These are phyloP conservation scores for Hansenula sp. DNA, from an alignment of 1,139 yeast species.

Conservation along the genomic window DNA sequence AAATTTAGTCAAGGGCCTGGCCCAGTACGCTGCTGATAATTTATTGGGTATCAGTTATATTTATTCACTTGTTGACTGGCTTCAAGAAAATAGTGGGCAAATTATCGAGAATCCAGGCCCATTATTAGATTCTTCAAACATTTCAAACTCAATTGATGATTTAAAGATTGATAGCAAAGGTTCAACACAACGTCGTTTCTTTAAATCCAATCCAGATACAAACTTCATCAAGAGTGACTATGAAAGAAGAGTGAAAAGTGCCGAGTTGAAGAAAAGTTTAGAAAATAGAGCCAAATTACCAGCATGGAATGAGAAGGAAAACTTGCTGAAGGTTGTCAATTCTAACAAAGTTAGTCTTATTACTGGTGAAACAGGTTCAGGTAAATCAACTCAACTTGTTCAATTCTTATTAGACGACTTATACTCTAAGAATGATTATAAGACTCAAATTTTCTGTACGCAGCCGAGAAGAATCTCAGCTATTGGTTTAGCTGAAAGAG, in stretches of 20 bases:
- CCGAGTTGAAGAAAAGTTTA: constrained; percentile 33
- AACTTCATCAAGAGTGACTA: constrained; percentile 26
- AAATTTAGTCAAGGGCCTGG: constrained; percentile 50
- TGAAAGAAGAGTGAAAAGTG: constrained; percentile 17
- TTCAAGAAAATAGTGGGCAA: constrained; percentile 53
- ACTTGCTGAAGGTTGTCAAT: constrained; percentile 52
- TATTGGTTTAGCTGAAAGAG: constrained; percentile 89
- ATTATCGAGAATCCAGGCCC: constrained; percentile 75
- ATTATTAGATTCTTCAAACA: constrained; percentile 32
- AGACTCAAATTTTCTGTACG: constrained; percentile 73
- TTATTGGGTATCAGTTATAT: constrained; percentile 68
- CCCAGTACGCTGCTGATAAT: constrained; percentile 36
- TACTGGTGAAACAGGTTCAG: constrained; percentile 98
- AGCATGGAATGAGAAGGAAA: constrained; percentile 69
- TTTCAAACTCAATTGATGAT: constrained; percentile 1
- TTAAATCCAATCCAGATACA: constrained; percentile 23
- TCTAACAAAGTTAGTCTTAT: constrained; percentile 64
- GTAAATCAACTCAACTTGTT: constrained; percentile 89
- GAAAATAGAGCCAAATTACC: constrained; percentile 56
- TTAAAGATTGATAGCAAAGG: neutral
- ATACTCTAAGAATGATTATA: constrained; percentile 35
- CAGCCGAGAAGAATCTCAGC: constrained; percentile 97
- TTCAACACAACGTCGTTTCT: constrained; percentile 10
- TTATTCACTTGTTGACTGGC: constrained; percentile 66
- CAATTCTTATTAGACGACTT: constrained; percentile 79